Evolutionary conservation across 345 rosid species (phyloP), one percentile per base, ranked within the genome.

Genomic region (Eucalyptus tenuipes): DNA sequence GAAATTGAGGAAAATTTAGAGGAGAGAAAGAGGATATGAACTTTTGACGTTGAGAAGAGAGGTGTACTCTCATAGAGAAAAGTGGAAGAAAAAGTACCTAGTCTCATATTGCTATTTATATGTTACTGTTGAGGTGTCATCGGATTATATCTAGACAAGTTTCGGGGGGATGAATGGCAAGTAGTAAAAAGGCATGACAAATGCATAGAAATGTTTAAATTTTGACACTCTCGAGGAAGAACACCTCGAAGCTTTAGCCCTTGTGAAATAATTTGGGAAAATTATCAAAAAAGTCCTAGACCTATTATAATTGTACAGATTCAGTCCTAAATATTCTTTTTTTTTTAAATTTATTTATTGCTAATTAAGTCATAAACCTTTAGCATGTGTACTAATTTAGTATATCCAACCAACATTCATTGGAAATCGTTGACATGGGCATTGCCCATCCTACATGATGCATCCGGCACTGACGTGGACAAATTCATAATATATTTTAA

Each of bases 401-500:
- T 50, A 20, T 50, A 50, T 50, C 3, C 53, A 50, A 50, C 22
- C 8, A 17, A 50, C 4, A 50, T 50, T 17, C 2, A 50, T 50
- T 50, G 53, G 53, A 50, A 50, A 50, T 50, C 4, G 22, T 8
- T 3, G 0, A 50, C 8, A 17, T 50, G 20, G 7, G 17, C 53
- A 17, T 50, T 3, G 0, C 0, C 0, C 18, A 20, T 50, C 22
- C 22, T 50, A 50, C 22, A 0, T 50, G 53, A 8, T 16, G 22
- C 53, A 50, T 50, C 10, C 8, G 4, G 4, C 5, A 47, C 49
- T 4, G 5, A 47, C 49, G 49, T 47, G 13, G 13, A 47, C 49
- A 47, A 47, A 10, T 47, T 11, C 49, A 11, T 47, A 47, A 47
- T 47, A 47, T 47, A 47, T 47, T 47, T 47, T 47, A 11, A 47